phyloP scores from a whole-genome alignment of 148 eudicot genomes.

The Chenopodium suecicum region DNA sequence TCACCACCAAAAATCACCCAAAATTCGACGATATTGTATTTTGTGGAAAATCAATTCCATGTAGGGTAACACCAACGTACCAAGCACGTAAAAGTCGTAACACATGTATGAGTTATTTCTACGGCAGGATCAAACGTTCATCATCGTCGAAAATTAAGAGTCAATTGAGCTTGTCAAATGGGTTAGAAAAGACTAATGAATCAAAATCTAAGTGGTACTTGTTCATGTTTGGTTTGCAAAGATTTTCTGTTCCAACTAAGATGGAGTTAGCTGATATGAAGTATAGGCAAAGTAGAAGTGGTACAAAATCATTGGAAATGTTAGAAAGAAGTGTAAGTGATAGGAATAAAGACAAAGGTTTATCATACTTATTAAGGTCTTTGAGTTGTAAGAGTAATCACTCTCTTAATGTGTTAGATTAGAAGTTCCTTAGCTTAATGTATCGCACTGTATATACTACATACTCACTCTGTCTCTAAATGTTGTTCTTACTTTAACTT shows the following conservation, averaged over 20 bases:
- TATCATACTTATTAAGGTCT: constrained; percentile 25
- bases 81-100: background rate
- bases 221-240: constrained; percentile 26
- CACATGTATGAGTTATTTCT: background rate
- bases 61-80: background rate
- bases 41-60: constrained; percentile 26
- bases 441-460: no score
- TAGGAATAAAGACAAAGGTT: constrained; percentile 15
- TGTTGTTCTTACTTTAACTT: no score
- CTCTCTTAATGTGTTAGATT: constrained; percentile 19
- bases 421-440: background rate
- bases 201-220: constrained; percentile 25
- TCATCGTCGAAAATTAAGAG: background rate
- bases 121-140: background rate
- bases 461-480: no score
- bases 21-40: constrained; percentile 16
- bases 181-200: background rate
- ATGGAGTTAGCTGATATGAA: constrained; percentile 28
- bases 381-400: constrained; percentile 25
- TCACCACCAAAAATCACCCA: background rate
- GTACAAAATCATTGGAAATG: constrained; percentile 21
- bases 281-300: constrained; percentile 24
- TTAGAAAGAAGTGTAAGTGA: constrained; percentile 12
- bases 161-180: background rate
- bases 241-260: constrained; percentile 11